A percentile compares a stretch with the other conserved stretches of the same genome.
Evolutionary conservation across 441 rosid species (phyloP).

Genomic region (Viola pubescens): DNA sequence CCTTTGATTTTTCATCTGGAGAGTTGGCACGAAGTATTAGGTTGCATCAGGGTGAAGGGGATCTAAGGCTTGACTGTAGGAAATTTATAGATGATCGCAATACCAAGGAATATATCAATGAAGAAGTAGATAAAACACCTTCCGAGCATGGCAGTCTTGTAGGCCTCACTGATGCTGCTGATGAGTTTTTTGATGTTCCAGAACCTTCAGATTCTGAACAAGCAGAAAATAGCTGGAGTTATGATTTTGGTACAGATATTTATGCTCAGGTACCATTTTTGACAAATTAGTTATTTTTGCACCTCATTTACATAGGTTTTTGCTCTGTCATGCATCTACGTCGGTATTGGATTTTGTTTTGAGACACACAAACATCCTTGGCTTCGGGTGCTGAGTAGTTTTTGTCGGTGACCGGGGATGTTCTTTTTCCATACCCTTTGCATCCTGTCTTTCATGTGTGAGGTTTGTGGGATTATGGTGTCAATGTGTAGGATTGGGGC

Average conservation of each 20-base stretch:
- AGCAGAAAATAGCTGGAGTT: conserved; percentile 57
- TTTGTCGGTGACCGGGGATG: no score
- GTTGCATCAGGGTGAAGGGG: conserved; percentile 38
- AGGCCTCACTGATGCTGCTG: conserved; percentile 70
- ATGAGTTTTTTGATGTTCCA: conserved; percentile 90
- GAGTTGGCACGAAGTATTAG: conserved; percentile 45
- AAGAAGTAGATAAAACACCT: conserved; percentile 53
- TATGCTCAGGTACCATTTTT: conserved; percentile 50
- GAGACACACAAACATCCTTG: no score
- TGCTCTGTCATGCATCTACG: conserved; percentile 10
- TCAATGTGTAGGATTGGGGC: no score
- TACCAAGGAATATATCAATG: conserved; percentile 34
- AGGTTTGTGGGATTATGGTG: no score
- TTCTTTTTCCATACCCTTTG: no score
- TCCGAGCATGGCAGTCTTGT: conserved; percentile 81
- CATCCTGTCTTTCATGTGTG: no score
- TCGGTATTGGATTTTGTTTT: not conserved
- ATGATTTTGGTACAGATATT: conserved; percentile 56
- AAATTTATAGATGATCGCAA: conserved; percentile 31
- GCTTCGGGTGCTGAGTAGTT: no score
- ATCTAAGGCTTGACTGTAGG: conserved; percentile 25
- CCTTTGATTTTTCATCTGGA: conserved; percentile 58
- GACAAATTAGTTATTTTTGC: conserved; percentile 4
- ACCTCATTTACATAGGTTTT: conserved; percentile 8
- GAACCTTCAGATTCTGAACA: conserved; percentile 67